Base-by-base conservation (phyloP, 2,329 filamentous ascomycete genomes). In the Diaporthe velutina region DNA sequence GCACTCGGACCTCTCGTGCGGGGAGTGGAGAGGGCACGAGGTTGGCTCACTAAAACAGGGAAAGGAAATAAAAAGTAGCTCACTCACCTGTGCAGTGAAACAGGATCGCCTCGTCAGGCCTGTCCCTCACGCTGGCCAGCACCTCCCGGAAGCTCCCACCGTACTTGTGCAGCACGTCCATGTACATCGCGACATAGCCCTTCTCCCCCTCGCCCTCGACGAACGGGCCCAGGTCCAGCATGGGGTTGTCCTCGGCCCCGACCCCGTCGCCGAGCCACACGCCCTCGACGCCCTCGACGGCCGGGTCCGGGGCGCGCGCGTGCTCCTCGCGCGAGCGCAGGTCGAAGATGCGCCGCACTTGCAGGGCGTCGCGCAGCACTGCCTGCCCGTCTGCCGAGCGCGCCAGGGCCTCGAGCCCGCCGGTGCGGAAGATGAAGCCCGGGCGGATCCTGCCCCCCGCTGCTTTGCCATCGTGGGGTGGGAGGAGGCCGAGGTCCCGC, bases 71-170 rank as follows among this genome's bases (percentile, higher is more conserved):
- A 55, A 40, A 55, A 38, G 1, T 12, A 13, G 28, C 15, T 22
- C n/a, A 81, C 84, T 77, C 77, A 89, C 88, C 88, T 12, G 86
- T 89, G 79, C 89, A 91, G 79, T 91, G 89, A 54, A 90, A 86
- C 64, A 90, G 76, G 74, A 89, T 84, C 22, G 85, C 83, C 78
- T 88, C 84, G 0, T 78, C 74, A 10, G 85, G 84, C 15, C 82
- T 81, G 75, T 90, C 88, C 67, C 86, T 81, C 13, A 90, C 82
- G 74, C 87, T 85, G 78, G 87, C 83, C 35, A 90, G 82, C 8
- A 90, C 81, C 9, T 83, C 83, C 52, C 80, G 83, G 77, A 88
- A 85, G 28, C 81, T 83, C 9, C 82, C 82, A 70, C 73, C 77
- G 78, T 90, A 89, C 22, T 83, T 80, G 12, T 83, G 78, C 64